Evolutionary conservation across 345 rosid genomes (phyloP).

Genomic region (Eucalyptus pumila): DNA sequence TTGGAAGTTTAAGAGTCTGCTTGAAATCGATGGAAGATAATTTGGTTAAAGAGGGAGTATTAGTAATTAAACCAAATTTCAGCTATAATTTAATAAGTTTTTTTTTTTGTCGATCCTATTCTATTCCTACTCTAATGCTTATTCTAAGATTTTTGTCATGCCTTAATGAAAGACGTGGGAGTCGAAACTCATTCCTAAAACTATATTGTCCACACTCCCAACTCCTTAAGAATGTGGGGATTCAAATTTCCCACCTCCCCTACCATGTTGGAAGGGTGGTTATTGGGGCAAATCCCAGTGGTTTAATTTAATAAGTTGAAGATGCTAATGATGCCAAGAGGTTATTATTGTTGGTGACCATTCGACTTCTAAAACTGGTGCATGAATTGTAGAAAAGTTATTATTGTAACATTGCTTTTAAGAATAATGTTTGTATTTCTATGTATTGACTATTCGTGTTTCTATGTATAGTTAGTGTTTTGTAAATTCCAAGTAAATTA

Average conservation of each 20-base stretch:
- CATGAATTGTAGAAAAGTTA: not conserved
- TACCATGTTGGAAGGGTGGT: no score
- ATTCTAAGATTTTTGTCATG: no score
- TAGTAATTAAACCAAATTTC: not conserved
- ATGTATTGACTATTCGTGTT: not conserved
- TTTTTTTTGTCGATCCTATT: no score
- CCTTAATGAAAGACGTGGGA: no score
- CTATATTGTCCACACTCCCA: no score
- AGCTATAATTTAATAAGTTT: not conserved
- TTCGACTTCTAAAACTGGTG: not conserved
- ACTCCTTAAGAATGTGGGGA: no score
- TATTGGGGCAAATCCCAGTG: no score
- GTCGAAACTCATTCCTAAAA: no score
- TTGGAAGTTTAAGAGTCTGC: not conserved
- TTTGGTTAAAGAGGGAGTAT: not conserved
- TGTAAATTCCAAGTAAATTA: not conserved
- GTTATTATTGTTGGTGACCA: not conserved
- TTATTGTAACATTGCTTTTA: no score
- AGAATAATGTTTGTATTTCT: not conserved
- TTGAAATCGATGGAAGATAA: not conserved
- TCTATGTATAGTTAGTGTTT: no score
- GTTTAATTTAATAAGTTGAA: not conserved
- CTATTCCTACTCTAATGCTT: no score
- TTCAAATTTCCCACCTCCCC: no score
- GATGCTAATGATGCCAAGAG: not conserved